Evolutionary conservation across 164 flowering plant species (phyloP).

Genomic region (Macadamia tetraphylla): DNA sequence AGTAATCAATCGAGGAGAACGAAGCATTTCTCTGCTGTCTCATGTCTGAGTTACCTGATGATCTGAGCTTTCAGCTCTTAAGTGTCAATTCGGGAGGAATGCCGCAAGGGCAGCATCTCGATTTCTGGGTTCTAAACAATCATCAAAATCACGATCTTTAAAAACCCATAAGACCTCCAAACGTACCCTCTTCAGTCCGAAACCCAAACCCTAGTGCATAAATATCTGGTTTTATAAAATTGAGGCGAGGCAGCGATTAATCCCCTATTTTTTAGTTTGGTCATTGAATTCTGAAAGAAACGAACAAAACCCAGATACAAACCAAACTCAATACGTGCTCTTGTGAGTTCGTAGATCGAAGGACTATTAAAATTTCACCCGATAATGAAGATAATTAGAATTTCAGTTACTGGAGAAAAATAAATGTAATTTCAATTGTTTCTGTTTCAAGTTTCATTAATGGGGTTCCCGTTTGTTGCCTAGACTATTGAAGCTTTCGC

Average conservation of each 20-base stretch:
- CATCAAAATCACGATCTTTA: conserved; percentile 10
- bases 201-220: no score
- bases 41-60: conserved; percentile 46
- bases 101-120: conserved; percentile 36
- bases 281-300: background rate
- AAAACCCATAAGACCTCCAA: conserved; percentile 1
- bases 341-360: conserved; percentile 5
- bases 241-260: conserved; percentile 3
- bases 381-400: background rate
- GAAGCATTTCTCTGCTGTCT: conserved; percentile 62
- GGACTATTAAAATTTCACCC: background rate
- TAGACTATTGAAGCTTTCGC: background rate
- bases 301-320: no score
- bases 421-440: background rate
- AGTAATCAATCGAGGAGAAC: conserved; percentile 42
- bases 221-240: background rate
- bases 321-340: no score
- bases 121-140: conserved; percentile 16
- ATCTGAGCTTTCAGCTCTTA: conserved; percentile 29
- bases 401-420: background rate
- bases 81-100: conserved; percentile 29
- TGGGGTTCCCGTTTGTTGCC: conserved; percentile 11
- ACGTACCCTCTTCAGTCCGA: conserved; percentile 4
- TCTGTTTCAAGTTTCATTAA: conserved; percentile 3
- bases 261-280: conserved; percentile 2